Evolutionary conservation across 208 protist species (phyloP).

Genomic region (Perkinsela sp.): DNA sequence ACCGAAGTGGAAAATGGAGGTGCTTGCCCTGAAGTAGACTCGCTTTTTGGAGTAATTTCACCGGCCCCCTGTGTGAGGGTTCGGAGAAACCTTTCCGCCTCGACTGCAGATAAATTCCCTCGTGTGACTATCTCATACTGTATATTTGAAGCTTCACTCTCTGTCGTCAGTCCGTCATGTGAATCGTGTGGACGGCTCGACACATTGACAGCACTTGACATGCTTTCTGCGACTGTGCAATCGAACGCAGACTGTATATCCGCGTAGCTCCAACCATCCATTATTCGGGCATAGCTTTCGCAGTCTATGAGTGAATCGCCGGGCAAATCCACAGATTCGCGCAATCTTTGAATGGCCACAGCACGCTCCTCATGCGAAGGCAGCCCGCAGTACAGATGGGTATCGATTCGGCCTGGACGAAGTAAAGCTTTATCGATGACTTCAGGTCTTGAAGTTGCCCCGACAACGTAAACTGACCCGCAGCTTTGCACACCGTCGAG

Average conservation of each 20-base stretch:
- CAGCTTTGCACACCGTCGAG: constrained; percentile 84
- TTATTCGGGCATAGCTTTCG: background rate
- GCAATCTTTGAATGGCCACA: constrained; percentile 1
- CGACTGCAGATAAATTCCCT: too few relatives aligned
- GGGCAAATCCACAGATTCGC: background rate
- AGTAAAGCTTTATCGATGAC: constrained; percentile 76
- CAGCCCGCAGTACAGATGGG: constrained; percentile 40
- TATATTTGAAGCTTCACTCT: too few relatives aligned
- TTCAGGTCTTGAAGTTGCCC: constrained; percentile 90
- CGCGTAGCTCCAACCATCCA: background rate
- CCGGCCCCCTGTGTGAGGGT: too few relatives aligned
- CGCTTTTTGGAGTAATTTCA: too few relatives aligned
- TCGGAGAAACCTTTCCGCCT: too few relatives aligned
- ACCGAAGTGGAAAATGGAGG: too few relatives aligned
- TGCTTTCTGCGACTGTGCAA: background rate
- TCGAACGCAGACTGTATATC: background rate
- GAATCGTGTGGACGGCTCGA: too few relatives aligned
- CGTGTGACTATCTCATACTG: too few relatives aligned
- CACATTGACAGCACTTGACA: too few relatives aligned
- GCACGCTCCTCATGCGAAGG: constrained; percentile 33
- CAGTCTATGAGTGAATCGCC: background rate
- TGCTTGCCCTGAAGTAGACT: too few relatives aligned
- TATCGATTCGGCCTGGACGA: constrained; percentile 60
- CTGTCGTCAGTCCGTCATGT: too few relatives aligned
- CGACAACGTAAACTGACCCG: constrained; percentile 85